Conservation (phyloP, 2,329 filamentous ascomycete genomes). For the Endocalyx cinctus region DNA sequence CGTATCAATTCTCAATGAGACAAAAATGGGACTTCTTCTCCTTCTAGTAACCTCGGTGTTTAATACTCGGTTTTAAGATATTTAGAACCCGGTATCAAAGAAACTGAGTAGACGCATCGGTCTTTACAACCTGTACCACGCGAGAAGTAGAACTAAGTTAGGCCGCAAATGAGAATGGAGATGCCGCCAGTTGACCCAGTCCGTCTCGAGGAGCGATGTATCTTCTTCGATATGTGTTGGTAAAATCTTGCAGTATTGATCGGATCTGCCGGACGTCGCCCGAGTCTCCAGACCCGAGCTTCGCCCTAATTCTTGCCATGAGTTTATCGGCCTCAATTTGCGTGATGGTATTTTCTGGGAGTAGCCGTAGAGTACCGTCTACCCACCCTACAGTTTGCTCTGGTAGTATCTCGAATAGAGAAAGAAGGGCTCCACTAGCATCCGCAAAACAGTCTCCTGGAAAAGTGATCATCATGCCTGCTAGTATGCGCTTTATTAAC, state of each 20-base stretch:
- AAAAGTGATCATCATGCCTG: slow-evolving; percentile 99
- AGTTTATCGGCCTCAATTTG: slow-evolving; percentile 76
- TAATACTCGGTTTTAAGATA: too few relatives aligned
- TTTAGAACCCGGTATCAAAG: too few relatives aligned
- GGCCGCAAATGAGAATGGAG: slow-evolving; percentile 75
- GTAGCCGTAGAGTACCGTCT: slow-evolving; percentile 73
- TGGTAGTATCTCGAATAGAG: slow-evolving; percentile 82
- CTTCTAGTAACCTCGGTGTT: too few relatives aligned
- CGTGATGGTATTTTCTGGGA: slow-evolving; percentile 78
- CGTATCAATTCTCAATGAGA: too few relatives aligned
- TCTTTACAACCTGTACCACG: too few relatives aligned
- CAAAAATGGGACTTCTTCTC: too few relatives aligned
- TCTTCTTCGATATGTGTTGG: slow-evolving; percentile 84
- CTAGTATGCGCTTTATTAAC: slow-evolving; percentile 83
- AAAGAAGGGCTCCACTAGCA: slow-evolving; percentile 85
- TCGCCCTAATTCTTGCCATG: slow-evolving; percentile 74
- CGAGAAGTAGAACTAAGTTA: too few relatives aligned
- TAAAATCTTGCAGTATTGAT: slow-evolving; percentile 89
- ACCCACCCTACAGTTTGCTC: slow-evolving; percentile 78
- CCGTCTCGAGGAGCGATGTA: slow-evolving; percentile 96
- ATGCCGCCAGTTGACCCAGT: slow-evolving; percentile 79
- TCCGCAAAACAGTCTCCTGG: slow-evolving; percentile 94
- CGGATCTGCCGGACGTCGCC: slow-evolving; percentile 70
- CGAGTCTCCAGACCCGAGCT: slow-evolving; percentile 60
- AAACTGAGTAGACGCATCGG: too few relatives aligned